Conservation (phyloP, 306 rosid species). For the Cucumis cinereus region DNA sequence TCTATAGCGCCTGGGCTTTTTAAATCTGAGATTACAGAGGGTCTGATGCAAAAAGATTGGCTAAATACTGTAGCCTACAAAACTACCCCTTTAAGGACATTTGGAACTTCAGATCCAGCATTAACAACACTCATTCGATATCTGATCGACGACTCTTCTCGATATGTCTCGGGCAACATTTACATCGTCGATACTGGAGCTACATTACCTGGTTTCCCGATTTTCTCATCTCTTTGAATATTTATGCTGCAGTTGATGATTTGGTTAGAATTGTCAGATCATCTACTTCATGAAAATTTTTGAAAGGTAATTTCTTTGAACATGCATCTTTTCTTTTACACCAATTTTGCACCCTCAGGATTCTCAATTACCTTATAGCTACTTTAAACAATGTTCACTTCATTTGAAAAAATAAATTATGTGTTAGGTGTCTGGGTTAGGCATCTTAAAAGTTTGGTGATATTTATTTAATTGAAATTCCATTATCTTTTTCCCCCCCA, state of each 20-base stretch:
- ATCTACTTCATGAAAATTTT: background rate
- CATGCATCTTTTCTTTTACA: background rate
- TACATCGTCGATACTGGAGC: conserved; percentile 59
- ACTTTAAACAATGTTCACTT: background rate
- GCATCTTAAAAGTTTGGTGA: background rate
- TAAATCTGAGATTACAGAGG: conserved; percentile 64
- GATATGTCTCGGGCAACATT: conserved; percentile 52
- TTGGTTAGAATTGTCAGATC: background rate
- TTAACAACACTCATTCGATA: conserved; percentile 61
- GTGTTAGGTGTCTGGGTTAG: background rate
- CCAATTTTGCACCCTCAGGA: background rate
- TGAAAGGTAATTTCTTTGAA: background rate
- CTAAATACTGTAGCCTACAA: conserved; percentile 35
- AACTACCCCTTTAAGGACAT: conserved; percentile 40
- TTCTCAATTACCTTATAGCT: background rate
- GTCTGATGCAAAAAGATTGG: conserved; percentile 58
- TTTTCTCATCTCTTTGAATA: conserved; percentile 55
- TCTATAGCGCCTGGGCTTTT: conserved; percentile 68
- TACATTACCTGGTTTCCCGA: conserved; percentile 59
- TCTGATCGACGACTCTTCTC: conserved; percentile 63
- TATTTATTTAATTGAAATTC: background rate
- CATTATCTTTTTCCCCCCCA: background rate
- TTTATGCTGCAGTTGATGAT: background rate
- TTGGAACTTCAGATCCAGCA: conserved; percentile 58
- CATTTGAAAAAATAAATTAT: background rate